phyloP scores from a whole-genome alignment of 2,329 filamentous ascomycete species.

The Macrophomina tecta region DNA sequence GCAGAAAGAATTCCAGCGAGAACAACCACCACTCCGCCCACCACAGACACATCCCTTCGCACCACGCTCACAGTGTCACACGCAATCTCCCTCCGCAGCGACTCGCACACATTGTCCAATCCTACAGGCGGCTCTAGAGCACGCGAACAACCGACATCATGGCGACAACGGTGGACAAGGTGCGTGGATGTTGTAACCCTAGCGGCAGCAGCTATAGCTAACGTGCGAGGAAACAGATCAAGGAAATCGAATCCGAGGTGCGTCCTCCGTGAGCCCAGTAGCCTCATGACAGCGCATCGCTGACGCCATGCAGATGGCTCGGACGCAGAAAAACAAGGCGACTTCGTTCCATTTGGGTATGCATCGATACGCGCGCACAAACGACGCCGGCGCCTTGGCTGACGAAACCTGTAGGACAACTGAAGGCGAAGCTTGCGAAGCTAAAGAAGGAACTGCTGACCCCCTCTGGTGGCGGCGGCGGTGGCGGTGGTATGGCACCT shows the following conservation, averaged over 20 bases:
- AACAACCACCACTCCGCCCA: neutral
- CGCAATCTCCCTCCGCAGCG: neutral
- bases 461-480: conserved; percentile 77
- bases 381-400: conserved; percentile 32
- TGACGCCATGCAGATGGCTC: conserved; percentile 73
- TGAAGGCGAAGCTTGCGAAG: conserved; percentile 98
- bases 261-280: conserved; percentile 41
- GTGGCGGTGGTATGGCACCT: conserved; percentile 68
- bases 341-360: conserved; percentile 87
- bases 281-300: conserved; percentile 26
- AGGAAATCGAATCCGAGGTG: conserved; percentile 93
- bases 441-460: conserved; percentile 95
- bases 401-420: conserved; percentile 63
- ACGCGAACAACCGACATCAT: conserved; percentile 61
- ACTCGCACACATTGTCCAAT: no score
- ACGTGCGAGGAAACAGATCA: conserved; percentile 69
- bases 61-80: neutral
- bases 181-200: conserved; percentile 48
- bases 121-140: neutral
- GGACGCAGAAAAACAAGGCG: conserved; percentile 96
- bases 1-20: conserved; percentile 5
- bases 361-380: neutral
- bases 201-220: conserved; percentile 42
- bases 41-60: neutral
- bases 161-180: conserved; percentile 98